A percentile compares a stretch with the other conserved stretches of the same genome.
Conservation (phyloP, 768 basidiomycete genomes). For the Psilocybe subaeruginosa region DNA sequence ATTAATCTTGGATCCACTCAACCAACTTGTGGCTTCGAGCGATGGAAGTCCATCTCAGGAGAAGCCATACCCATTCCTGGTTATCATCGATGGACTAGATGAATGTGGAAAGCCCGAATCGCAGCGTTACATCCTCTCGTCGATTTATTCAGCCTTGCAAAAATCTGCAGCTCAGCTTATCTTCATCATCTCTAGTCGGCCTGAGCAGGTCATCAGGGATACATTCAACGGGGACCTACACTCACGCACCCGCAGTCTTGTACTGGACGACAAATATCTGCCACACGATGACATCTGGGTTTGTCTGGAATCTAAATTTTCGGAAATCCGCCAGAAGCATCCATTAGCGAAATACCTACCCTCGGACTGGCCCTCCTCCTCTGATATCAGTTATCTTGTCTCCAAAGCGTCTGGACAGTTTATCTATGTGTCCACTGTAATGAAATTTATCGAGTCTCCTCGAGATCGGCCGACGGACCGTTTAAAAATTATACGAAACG, state of each 20-base stretch:
- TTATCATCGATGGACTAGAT: conserved; percentile 3
- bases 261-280: not conserved
- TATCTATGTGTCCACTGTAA: conserved; percentile 1
- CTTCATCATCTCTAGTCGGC: conserved; percentile 1
- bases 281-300: not conserved
- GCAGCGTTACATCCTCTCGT: not conserved
- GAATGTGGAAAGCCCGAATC: no score
- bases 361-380: not conserved
- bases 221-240: not conserved
- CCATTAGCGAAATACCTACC: not conserved
- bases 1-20: not conserved
- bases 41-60: no score
- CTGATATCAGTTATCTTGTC: not conserved
- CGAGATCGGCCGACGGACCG: no score
- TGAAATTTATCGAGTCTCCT: conserved; percentile 1
- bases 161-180: not conserved
- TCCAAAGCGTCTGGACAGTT: conserved; percentile 7
- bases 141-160: not conserved
- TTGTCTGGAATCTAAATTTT: not conserved
- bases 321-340: not conserved
- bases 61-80: no score
- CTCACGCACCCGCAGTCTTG: not conserved
- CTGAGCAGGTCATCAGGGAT: not conserved
- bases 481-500: no score
- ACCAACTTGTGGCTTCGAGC: not conserved